A percentile compares a stretch with the other conserved stretches of the same genome.
These are phyloP conservation scores for Mycena amicta DNA, from an alignment of 768 basidiomycete genomes.

Conservation along the genomic window DNA sequence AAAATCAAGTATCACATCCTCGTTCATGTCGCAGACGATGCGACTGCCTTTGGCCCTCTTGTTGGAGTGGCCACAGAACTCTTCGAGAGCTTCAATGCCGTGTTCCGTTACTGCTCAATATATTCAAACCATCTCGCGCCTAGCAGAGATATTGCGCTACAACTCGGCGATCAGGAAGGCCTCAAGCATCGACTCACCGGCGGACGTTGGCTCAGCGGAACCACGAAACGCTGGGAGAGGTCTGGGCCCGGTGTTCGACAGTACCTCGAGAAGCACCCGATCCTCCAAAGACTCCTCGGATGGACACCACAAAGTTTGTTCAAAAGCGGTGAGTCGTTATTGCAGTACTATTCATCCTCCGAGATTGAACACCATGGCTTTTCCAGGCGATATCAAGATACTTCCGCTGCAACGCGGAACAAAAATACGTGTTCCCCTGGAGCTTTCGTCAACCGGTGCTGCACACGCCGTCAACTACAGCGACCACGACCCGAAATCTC, in stretches of 20 bases:
- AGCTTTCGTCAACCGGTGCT: not conserved
- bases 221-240: not conserved
- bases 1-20: not conserved
- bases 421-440: not conserved
- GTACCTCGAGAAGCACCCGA: constrained; percentile 4
- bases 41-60: not conserved
- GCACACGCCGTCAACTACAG: not conserved
- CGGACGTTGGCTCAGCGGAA: constrained; percentile 5
- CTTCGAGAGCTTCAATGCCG: constrained; percentile 1
- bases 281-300: constrained; percentile 9
- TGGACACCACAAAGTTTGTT: constrained; percentile 8
- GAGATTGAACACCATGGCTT: no score
- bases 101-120: constrained; percentile 1
- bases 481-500: not conserved
- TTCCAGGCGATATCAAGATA: not conserved
- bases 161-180: constrained; percentile 10
- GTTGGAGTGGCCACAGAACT: not conserved
- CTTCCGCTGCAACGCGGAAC: not conserved
- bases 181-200: constrained; percentile 9
- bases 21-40: not conserved
- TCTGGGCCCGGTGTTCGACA: constrained; percentile 4
- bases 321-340: no score
- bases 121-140: constrained; percentile 1
- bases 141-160: constrained; percentile 8
- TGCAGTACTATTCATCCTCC: no score